Evolutionary conservation across 148 eudicot genomes (phyloP).

Genomic region (Mesembryanthemum crystallinum): DNA sequence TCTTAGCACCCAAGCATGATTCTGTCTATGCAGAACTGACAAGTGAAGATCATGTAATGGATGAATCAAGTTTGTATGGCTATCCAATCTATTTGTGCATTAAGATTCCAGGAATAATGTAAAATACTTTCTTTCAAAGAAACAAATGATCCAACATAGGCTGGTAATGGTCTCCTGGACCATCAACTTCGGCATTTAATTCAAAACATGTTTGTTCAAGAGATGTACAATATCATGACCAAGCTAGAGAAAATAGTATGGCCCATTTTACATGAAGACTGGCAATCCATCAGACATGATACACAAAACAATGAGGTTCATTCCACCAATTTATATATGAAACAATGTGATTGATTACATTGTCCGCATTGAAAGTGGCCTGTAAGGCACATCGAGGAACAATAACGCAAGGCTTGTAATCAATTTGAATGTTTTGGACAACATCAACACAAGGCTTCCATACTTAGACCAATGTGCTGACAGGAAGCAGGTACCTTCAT

Average conservation of each 20-base stretch:
- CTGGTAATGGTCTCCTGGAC: too few relatives aligned
- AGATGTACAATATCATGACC: not conserved
- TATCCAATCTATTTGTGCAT: not conserved
- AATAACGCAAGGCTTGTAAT: not conserved
- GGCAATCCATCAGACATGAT: not conserved
- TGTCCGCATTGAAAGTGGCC: not conserved
- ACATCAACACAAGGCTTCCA: not conserved
- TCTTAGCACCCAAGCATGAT: not conserved
- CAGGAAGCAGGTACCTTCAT: slow-evolving; percentile 5
- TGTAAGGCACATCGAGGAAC: not conserved
- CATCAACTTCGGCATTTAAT: too few relatives aligned
- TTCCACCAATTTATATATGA: not conserved
- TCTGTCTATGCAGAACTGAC: not conserved
- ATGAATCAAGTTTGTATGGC: not conserved
- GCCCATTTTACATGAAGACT: not conserved
- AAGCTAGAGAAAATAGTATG: not conserved
- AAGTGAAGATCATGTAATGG: not conserved
- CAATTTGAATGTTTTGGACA: not conserved
- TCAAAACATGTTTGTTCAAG: too few relatives aligned
- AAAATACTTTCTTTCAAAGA: too few relatives aligned
- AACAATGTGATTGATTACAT: not conserved
- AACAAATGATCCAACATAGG: not conserved
- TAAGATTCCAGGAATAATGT: not conserved
- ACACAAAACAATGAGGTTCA: not conserved
- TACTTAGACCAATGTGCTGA: slow-evolving; percentile 6